These are phyloP conservation scores for Clitoria ternatea DNA, from an alignment of 306 rosid genomes.

Conservation along the genomic window DNA sequence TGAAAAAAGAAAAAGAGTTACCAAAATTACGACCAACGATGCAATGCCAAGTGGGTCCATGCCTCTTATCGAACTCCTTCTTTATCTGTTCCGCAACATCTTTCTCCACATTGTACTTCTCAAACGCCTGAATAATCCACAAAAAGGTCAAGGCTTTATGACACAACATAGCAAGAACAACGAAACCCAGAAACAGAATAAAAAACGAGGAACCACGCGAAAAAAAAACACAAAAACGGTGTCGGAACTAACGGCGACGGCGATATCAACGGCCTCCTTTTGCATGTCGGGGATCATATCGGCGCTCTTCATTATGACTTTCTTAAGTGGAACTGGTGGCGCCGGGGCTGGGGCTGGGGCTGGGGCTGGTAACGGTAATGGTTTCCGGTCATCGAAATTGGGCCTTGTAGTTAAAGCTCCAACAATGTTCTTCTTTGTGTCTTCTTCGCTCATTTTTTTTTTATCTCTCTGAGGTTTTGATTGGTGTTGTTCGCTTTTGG, in stretches of 20 bases:
- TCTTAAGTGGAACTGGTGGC: constrained; percentile 38
- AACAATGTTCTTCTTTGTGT: constrained; percentile 50
- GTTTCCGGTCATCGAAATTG: constrained; percentile 43
- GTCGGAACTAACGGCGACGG: constrained; percentile 58
- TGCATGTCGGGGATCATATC: constrained; percentile 80
- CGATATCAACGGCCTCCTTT: constrained; percentile 78
- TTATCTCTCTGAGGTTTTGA: neutral
- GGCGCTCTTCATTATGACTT: constrained; percentile 73
- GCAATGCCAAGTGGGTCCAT: constrained; percentile 95
- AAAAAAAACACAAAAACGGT: neutral
- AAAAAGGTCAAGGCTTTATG: constrained; percentile 15
- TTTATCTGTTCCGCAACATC: constrained; percentile 81
- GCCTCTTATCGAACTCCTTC: constrained; percentile 82
- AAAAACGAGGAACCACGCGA: neutral
- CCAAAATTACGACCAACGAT: constrained; percentile 90
- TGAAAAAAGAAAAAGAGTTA: constrained; percentile 12
- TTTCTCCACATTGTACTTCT: constrained; percentile 67
- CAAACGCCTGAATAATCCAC: constrained; percentile 58
- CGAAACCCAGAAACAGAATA: constrained; percentile 25
- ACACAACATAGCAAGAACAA: neutral
- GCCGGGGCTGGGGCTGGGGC: constrained; percentile 33
- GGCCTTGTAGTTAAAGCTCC: constrained; percentile 48
- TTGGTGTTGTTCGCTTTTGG: neutral
- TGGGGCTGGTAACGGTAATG: constrained; percentile 31
- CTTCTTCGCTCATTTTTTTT: constrained; percentile 56